Evolutionary conservation across 108 stramenopile genomes (phyloP).

Genomic region (Nitzschia palea): DNA sequence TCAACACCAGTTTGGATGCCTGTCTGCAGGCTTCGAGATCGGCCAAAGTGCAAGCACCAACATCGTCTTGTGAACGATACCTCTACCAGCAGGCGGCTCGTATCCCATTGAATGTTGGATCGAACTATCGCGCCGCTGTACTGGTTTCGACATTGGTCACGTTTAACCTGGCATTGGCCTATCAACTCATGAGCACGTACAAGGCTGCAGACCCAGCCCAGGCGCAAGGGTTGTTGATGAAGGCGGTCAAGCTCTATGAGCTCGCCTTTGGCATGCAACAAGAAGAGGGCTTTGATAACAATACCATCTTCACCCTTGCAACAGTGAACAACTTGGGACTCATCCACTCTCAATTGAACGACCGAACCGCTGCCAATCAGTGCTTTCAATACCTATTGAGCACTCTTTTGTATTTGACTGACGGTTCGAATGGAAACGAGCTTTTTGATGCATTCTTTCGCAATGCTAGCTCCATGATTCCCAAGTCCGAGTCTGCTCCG

Average conservation of each 20-base stretch:
- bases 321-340: conserved; percentile 36
- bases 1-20: not conserved
- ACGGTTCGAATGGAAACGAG: not conserved
- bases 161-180: conserved; percentile 8
- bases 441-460: conserved; percentile 9
- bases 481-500: not conserved
- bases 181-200: not conserved
- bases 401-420: conserved; percentile 17
- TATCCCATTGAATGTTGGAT: not conserved
- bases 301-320: conserved; percentile 17
- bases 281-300: conserved; percentile 2
- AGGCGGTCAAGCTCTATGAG: conserved; percentile 27
- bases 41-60: not conserved
- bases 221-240: not conserved
- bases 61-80: not conserved
- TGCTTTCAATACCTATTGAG: conserved; percentile 24
- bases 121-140: conserved; percentile 1
- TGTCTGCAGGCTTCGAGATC: not conserved
- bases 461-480: not conserved
- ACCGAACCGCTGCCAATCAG: not conserved
- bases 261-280: conserved; percentile 25
- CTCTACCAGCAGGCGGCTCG: conserved; percentile 5
- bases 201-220: not conserved
- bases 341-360: conserved; percentile 17
- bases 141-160: conserved; percentile 9